phyloP scores from a whole-genome alignment of 768 basidiomycete species.

The Gloeophyllum trabeum region DNA sequence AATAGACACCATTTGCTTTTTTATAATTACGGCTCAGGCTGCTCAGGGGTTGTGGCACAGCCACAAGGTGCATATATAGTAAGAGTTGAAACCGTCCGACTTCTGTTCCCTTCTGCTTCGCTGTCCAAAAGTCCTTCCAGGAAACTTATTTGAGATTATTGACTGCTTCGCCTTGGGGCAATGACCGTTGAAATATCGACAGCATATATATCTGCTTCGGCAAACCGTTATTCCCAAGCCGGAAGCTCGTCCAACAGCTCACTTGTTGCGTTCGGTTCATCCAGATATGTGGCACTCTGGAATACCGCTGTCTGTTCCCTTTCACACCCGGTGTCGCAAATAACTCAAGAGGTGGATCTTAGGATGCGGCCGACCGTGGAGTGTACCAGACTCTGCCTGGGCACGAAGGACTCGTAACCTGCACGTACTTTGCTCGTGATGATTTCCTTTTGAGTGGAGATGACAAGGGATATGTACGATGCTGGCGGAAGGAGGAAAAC shows the following conservation, averaged over 20 bases:
- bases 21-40: too few species aligned
- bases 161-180: background rate
- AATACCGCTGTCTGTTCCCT: conserved; percentile 26
- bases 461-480: conserved; percentile 52
- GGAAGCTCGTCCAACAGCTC: conserved; percentile 22
- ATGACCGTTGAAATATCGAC: conserved; percentile 7
- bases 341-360: conserved; percentile 3
- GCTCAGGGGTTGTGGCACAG: too few species aligned
- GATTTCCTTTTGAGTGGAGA: conserved; percentile 60
- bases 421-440: conserved; percentile 52
- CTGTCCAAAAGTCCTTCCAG: too few species aligned
- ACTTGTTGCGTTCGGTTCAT: conserved; percentile 47
- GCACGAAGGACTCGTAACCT: conserved; percentile 66
- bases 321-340: conserved; percentile 1
- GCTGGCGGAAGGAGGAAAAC: conserved; percentile 35
- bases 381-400: conserved; percentile 64
- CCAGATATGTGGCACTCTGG: conserved; percentile 50
- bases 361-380: conserved; percentile 42
- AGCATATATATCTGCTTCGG: conserved; percentile 34
- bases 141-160: background rate
- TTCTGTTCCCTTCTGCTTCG: too few species aligned
- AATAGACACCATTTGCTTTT: too few species aligned
- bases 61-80: too few species aligned
- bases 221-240: conserved; percentile 31
- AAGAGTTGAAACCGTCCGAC: too few species aligned